Evolutionary conservation across 345 rosid species (phyloP).

Genomic region (Eucalyptus pauciflora): DNA sequence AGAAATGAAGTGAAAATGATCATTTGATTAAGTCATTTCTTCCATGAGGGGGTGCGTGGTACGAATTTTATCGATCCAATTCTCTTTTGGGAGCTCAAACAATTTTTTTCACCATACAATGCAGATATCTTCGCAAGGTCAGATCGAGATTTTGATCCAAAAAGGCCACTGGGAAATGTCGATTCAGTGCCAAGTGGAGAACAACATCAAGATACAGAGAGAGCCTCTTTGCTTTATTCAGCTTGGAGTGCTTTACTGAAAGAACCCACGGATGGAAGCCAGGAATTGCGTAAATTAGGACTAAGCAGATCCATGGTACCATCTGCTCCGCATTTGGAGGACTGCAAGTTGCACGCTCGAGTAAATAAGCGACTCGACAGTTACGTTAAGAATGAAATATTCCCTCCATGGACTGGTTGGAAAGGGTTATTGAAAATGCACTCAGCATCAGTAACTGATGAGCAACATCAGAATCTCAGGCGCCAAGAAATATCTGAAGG

Average conservation of each 20-base stretch:
- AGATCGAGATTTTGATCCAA: slow-evolving; percentile 6
- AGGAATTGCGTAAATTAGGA: slow-evolving; percentile 14
- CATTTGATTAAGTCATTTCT: background rate
- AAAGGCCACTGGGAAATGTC: slow-evolving; percentile 5
- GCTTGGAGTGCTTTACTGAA: slow-evolving; percentile 54
- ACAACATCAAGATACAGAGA: slow-evolving; percentile 9
- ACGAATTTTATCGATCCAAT: background rate
- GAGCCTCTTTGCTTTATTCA: slow-evolving; percentile 32
- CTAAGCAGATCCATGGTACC: slow-evolving; percentile 31
- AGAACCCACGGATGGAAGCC: slow-evolving; percentile 12
- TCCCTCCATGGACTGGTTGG: slow-evolving; percentile 73
- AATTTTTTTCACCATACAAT: background rate
- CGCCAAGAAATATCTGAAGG: slow-evolving; percentile 20
- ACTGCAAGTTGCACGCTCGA: slow-evolving; percentile 29
- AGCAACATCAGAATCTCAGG: slow-evolving; percentile 10
- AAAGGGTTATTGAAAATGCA: slow-evolving; percentile 34
- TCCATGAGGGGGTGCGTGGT: background rate
- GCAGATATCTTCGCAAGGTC: background rate
- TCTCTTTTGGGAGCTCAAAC: background rate
- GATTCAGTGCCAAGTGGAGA: background rate
- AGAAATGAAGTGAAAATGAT: background rate
- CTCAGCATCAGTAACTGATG: slow-evolving; percentile 9
- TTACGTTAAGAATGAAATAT: slow-evolving; percentile 10
- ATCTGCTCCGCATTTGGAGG: slow-evolving; percentile 64
- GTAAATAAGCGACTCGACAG: slow-evolving; percentile 29